Evolutionary conservation across 2,329 filamentous ascomycete species (phyloP), one percentile per base, ranked within the genome.

Genomic region (Chaetomium globosum): DNA sequence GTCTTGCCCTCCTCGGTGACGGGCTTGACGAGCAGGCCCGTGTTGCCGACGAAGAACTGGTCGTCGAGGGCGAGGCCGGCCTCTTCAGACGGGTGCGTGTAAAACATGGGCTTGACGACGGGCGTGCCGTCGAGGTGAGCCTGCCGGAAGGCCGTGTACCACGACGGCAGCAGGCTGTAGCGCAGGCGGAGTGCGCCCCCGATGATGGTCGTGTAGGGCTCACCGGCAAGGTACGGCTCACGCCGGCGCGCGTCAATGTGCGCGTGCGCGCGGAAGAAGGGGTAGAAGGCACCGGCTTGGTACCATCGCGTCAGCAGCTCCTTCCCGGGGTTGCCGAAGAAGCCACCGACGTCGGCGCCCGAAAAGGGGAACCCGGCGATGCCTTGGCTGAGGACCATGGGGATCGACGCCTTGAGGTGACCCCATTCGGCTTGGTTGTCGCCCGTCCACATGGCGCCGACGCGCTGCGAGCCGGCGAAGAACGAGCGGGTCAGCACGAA

Each of bases 361-460:
- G 92, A 88, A 74, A 98, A 98, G 12, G 95, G 95, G 77, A 91
- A 98, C 8, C 95, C 95, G 1, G 92, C 88, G 71, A 99, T 93
- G 63, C 94, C 93, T 74, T 97, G 91, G 77, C 90, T 95, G 49
- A 99, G 81, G 28, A 97, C 82, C 95, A 99, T 99, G 28, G 95
- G 94, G 46, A 97, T 86, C 1, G 93, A 90, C 0, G 89, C 91
- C n/a, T 88, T 91, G 19, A 99, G 85, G 74, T 98, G 93, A 21
- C 89, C 87, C 95, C 95, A 99, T 28, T 86, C 88, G 12, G 95
- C 95, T 76, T 95, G 91, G 79, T 99, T 99, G 75, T 99, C 95
- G 67, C 95, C 95, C 23, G 95, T 99, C 95, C 95, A 99, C 93
- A 97, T 97, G 65, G 95, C 94, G 68, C 92, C 92, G 51, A 92